phyloP scores from a whole-genome alignment of 1,284 basidiomycete genomes.

The Moesziomyces globuligerus region DNA sequence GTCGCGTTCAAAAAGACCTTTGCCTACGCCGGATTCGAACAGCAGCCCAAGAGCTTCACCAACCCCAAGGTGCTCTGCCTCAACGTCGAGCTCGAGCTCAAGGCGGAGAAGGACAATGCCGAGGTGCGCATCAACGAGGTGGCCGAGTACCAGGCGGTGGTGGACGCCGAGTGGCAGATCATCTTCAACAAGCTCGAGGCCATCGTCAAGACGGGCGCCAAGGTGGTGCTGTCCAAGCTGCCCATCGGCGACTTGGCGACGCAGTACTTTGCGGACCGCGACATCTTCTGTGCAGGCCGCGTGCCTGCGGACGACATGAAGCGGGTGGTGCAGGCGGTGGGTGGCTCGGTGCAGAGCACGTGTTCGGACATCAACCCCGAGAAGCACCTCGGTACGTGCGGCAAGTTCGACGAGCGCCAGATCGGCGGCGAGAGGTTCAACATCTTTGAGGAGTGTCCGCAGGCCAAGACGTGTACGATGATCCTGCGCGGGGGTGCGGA shows the following conservation, averaged over 20 bases:
- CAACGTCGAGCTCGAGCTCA: conserved; percentile 98
- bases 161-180: conserved; percentile 99
- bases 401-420: conserved; percentile 90
- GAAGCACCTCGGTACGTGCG: conserved; percentile 92
- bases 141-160: conserved; percentile 88
- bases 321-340: conserved; percentile 93
- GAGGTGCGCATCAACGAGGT: conserved; percentile 97
- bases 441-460: conserved; percentile 89
- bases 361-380: conserved; percentile 85
- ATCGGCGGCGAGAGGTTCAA: conserved; percentile 98
- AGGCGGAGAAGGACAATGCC: conserved; percentile 99
- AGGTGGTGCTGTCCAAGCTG: conserved; percentile 96
- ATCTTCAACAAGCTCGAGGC: conserved; percentile 97
- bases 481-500: conserved; percentile 95
- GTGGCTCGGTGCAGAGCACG: conserved; percentile 93
- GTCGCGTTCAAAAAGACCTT: conserved; percentile 99
- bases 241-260: conserved; percentile 99
- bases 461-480: conserved; percentile 98
- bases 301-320: conserved; percentile 90
- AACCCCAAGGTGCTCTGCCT: conserved; percentile 90
- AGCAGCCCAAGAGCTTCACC: conserved; percentile 93
- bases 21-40: conserved; percentile 98
- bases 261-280: conserved; percentile 98
- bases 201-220: conserved; percentile 94
- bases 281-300: conserved; percentile 98